Evolutionary conservation across 495 filamentous ascomycete genomes (phyloP), one percentile per base, ranked within the genome.

Genomic region (Tuber calosporum): DNA sequence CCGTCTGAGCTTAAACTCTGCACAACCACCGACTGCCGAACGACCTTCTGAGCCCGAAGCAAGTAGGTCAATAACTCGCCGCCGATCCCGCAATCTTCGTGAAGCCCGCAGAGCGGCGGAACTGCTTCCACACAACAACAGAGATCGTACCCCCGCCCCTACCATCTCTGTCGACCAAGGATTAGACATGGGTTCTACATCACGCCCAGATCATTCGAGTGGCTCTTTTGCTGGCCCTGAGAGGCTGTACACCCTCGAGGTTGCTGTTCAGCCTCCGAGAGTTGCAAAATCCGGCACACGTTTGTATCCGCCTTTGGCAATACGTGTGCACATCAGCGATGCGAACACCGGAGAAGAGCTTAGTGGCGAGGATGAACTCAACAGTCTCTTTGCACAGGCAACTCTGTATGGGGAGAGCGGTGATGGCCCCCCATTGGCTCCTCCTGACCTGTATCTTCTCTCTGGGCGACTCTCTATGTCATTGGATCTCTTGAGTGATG

Each of bases 331-430:
- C 36, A 81, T 81, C 19, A 74, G 58, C 78, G 79, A 81, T 48
- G 69, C 67, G 62, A 73, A 68, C 69, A 74, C 75, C 34, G 76
- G 79, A 41, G 70, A 72, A 9, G 79, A 81, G 67, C 79, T 81
- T 42, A 81, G 80, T 73, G 79, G 79, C 67, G 79, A 81, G 69
- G 79, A 81, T 70, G 79, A 81, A 42, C 37, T 81, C 19, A 74
- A 70, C 67, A 77, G 70, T 43, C 70, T 81, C 26, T 81, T 81
- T 69, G 79, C 76, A 13, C 79, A 81, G 20, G 76, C 79, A 1
- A 75, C 79, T 30, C 72, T 81, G 19, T 81, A 79, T 34, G 73
- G 76, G 17, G 79, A 81, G 71, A 72, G 66, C 48, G 73, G 71
- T 22, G 73, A 79, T 62, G 72, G 72, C 36, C 53, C 62, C 20